Percentiles rank a stretch among this genome's conserved stretches.
Evolutionary conservation across 768 basidiomycete species (phyloP).

Genomic region (Kondoa subrosea): DNA sequence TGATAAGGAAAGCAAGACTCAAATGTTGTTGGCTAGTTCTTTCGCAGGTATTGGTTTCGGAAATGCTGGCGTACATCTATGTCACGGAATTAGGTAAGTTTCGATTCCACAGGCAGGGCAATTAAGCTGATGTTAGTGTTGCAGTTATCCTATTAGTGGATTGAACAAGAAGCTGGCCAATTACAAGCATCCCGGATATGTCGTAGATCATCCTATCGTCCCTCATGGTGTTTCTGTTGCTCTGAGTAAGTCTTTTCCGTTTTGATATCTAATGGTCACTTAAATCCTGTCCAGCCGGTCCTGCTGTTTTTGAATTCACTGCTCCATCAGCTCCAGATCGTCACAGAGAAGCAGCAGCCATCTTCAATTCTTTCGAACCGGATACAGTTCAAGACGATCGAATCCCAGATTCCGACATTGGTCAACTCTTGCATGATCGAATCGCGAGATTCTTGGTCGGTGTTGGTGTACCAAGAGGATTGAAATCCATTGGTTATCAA

Average conservation of each 20-base stretch:
- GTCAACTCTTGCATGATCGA: constrained; percentile 60
- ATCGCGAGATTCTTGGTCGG: constrained; percentile 75
- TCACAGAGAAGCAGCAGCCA: constrained; percentile 70
- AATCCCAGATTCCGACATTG: constrained; percentile 63
- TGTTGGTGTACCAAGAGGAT: constrained; percentile 66
- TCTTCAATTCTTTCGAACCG: constrained; percentile 58
- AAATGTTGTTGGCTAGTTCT: constrained; percentile 50
- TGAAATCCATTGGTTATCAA: constrained; percentile 56
- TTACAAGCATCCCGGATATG: constrained; percentile 80
- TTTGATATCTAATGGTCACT: constrained; percentile 31
- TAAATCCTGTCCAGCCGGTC: constrained; percentile 65
- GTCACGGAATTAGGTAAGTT: constrained; percentile 57
- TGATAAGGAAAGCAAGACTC: constrained; percentile 64
- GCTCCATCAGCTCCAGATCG: constrained; percentile 81
- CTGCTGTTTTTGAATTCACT: constrained; percentile 92
- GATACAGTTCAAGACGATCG: constrained; percentile 37
- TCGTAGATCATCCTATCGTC: constrained; percentile 65
- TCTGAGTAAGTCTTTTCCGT: constrained; percentile 36
- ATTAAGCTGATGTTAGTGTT: constrained; percentile 24
- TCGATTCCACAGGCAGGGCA: constrained; percentile 32
- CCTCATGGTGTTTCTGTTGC: constrained; percentile 54
- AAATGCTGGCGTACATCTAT: constrained; percentile 79
- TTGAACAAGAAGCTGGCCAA: constrained; percentile 86
- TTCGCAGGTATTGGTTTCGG: constrained; percentile 82
- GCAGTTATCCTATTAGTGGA: constrained; percentile 49